Conservation (phyloP, 208 protist genomes). For the Leishmania lainsoni region DNA sequence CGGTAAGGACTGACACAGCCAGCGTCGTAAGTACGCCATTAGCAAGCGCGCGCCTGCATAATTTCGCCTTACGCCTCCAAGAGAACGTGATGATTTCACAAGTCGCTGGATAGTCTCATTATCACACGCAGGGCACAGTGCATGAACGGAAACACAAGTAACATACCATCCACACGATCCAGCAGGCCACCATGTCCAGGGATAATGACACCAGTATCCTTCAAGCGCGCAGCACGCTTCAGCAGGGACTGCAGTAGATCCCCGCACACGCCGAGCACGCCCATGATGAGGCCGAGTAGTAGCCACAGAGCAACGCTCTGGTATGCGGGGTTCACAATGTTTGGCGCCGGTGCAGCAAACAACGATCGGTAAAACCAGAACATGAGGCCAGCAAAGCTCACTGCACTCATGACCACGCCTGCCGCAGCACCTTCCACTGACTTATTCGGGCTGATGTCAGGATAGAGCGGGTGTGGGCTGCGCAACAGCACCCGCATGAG, state of each 20-base stretch:
- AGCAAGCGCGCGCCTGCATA: neutral
- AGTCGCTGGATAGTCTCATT: conserved; percentile 11
- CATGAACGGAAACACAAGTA: conserved; percentile 79
- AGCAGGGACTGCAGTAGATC: conserved; percentile 90
- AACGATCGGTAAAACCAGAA: conserved; percentile 32
- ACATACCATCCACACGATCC: conserved; percentile 88
- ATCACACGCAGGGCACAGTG: conserved; percentile 55
- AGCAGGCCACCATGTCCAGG: conserved; percentile 91
- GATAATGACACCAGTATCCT: conserved; percentile 86
- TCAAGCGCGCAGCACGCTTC: conserved; percentile 85
- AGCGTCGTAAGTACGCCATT: neutral
- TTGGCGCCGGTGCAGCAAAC: conserved; percentile 19
- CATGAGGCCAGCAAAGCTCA: conserved; percentile 58
- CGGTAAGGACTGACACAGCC: neutral
- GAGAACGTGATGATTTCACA: neutral
- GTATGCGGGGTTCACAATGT: conserved; percentile 39
- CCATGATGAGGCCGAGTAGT: conserved; percentile 59
- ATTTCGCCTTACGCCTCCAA: neutral
- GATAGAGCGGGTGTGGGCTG: conserved; percentile 60
- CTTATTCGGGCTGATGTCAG: conserved; percentile 88
- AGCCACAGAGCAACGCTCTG: conserved; percentile 50
- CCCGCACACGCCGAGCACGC: conserved; percentile 76
- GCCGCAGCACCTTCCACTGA: conserved; percentile 82
- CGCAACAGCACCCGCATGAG: conserved; percentile 31
- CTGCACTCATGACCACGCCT: conserved; percentile 57